Conservation (phyloP, 2,329 filamentous ascomycete genomes). For the Cryphonectria japonica region DNA sequence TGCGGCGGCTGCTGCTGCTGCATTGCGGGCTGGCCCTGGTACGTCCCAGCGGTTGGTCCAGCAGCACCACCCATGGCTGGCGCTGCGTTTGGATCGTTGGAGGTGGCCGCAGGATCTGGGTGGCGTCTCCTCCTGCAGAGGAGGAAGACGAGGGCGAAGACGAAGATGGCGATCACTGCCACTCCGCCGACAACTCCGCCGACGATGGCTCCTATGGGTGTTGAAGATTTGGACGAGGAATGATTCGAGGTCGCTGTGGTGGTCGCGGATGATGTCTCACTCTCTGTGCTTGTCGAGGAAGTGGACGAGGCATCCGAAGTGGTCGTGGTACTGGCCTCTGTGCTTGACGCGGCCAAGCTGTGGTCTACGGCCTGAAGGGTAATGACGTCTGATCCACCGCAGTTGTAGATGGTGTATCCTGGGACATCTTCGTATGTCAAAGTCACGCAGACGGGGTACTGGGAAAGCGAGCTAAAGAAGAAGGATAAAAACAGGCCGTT, state of each 20-base stretch:
- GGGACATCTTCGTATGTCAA: conserved; percentile 37
- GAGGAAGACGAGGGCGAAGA: conserved; percentile 37
- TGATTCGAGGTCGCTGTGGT: not conserved
- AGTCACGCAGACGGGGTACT: conserved; percentile 38
- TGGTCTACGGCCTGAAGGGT: conserved; percentile 30
- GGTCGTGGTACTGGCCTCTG: not conserved
- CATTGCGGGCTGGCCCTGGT: conserved; percentile 12
- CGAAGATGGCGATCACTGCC: conserved; percentile 37
- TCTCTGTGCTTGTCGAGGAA: not conserved
- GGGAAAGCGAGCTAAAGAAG: conserved; percentile 12
- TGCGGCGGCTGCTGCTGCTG: conserved; percentile 23
- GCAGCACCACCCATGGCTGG: not conserved
- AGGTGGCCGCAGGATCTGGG: conserved; percentile 21
- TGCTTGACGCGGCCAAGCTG: conserved; percentile 1
- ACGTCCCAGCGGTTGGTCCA: not conserved
- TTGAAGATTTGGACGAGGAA: conserved; percentile 16
- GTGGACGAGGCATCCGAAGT: conserved; percentile 10
- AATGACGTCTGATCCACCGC: conserved; percentile 34
- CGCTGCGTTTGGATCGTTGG: not conserved
- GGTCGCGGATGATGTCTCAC: conserved; percentile 5
- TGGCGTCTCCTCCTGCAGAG: conserved; percentile 36
- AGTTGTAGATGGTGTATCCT: conserved; percentile 39
- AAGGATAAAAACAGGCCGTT: not conserved
- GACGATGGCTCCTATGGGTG: conserved; percentile 37
- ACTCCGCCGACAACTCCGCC: conserved; percentile 40